Conservation (phyloP, 2,329 filamentous ascomycete genomes). For the Penicillium occitanis region DNA sequence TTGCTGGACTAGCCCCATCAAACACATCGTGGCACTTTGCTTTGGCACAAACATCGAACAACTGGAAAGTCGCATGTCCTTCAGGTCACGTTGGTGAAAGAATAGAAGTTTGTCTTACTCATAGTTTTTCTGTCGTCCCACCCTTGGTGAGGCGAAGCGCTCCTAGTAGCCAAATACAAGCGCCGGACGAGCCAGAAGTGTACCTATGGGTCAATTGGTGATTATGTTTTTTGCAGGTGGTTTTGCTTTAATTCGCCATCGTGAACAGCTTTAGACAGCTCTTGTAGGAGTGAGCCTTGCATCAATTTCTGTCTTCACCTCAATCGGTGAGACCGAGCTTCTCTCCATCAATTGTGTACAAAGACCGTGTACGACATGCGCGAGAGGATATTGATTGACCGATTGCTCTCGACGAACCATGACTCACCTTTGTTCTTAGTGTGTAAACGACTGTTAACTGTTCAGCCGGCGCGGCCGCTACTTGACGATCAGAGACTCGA, state of each 20-base stretch:
- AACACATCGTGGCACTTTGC: conserved; percentile 1
- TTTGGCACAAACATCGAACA: conserved; percentile 5
- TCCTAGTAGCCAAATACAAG: neutral
- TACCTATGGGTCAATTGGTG: neutral
- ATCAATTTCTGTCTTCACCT: neutral
- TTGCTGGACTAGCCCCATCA: conserved; percentile 23
- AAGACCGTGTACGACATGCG: neutral
- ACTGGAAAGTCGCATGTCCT: conserved; percentile 30
- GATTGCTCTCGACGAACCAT: neutral
- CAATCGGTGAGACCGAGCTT: neutral
- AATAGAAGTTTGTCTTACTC: neutral
- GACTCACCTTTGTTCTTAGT: neutral
- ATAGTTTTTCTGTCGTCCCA: neutral
- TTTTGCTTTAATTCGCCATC: conserved; percentile 60
- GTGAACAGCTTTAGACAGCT: conserved; percentile 57
- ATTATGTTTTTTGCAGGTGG: conserved; percentile 56
- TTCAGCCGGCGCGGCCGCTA: neutral
- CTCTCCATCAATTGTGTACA: neutral
- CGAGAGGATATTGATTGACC: neutral
- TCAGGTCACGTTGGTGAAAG: conserved; percentile 37
- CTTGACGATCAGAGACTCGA: conserved; percentile 36
- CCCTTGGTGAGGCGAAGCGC: conserved; percentile 18
- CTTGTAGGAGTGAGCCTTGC: conserved; percentile 58
- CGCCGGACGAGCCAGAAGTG: neutral
- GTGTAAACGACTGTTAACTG: neutral